phyloP scores from a whole-genome alignment of 352 stramenopile species.

The Globisporangium parvum region DNA sequence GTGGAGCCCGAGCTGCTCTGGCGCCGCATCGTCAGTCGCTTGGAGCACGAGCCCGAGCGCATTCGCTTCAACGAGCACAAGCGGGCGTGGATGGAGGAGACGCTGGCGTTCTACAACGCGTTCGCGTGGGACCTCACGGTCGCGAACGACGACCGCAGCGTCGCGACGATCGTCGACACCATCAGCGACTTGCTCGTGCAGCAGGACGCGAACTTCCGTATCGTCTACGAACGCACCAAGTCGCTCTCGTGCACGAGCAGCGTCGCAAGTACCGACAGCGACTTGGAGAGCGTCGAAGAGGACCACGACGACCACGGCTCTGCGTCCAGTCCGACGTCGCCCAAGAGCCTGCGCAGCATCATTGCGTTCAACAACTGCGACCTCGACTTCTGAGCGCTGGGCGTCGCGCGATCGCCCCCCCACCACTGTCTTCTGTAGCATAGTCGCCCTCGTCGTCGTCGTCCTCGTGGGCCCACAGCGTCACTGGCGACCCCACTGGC shows the following conservation, averaged over 20 bases:
- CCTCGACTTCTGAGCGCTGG: constrained; percentile 28
- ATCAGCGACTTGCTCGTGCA: constrained; percentile 42
- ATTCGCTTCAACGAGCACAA: constrained; percentile 81
- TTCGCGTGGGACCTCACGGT: constrained; percentile 79
- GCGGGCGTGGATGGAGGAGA: constrained; percentile 80
- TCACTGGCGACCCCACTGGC: no score
- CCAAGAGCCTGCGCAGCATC: constrained; percentile 34
- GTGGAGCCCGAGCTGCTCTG: constrained; percentile 77
- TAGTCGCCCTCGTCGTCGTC: not conserved
- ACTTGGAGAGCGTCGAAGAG: constrained; percentile 51
- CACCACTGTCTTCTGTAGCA: constrained; percentile 4
- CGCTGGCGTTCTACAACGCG: constrained; percentile 68
- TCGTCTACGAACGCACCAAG: constrained; percentile 56
- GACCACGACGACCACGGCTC: constrained; percentile 2
- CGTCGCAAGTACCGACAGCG: constrained; percentile 63
- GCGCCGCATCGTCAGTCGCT: constrained; percentile 56
- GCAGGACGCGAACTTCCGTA: constrained; percentile 59
- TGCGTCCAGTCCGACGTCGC: not conserved
- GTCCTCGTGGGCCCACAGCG: no score
- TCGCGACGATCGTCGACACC: constrained; percentile 44
- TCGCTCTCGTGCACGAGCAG: constrained; percentile 35
- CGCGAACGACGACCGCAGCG: constrained; percentile 51
- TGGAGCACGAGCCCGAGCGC: constrained; percentile 67
- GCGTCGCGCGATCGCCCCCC: no score
- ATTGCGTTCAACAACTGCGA: constrained; percentile 69